A percentile compares a stretch with the other conserved stretches of the same genome.
Conservation (phyloP, 148 eudicot species). For the Polygonum maritimum region DNA sequence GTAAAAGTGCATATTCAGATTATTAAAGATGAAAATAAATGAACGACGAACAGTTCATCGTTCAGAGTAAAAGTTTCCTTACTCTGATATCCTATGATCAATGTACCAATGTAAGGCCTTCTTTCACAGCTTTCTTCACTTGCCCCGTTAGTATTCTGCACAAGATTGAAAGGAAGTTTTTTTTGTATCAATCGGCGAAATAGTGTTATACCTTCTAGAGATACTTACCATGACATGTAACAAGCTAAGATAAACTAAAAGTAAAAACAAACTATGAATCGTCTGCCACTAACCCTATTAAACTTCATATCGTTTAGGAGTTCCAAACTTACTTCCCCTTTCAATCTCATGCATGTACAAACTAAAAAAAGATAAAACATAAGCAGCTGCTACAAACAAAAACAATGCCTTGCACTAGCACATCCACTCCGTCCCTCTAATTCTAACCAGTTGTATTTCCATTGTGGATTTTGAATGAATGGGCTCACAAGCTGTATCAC, state of each 20-base stretch:
- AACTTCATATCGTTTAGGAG: neutral
- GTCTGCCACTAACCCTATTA: too few species aligned
- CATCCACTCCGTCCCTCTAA: neutral
- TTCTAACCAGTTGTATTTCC: too few species aligned
- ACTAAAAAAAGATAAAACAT: neutral
- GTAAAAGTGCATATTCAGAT: neutral
- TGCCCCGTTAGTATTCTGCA: constrained; percentile 35
- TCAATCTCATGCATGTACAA: neutral
- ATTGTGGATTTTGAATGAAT: neutral
- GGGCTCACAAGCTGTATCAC: neutral
- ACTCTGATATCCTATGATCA: constrained; percentile 87
- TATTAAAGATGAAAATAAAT: neutral
- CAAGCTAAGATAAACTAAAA: neutral
- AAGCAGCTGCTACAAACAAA: neutral
- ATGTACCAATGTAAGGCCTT: constrained; percentile 76
- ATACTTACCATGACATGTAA: neutral
- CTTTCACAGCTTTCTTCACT: constrained; percentile 50
- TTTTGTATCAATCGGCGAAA: neutral
- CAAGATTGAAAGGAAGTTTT: neutral
- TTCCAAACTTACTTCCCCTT: neutral
- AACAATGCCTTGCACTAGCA: neutral
- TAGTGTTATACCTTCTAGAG: neutral
- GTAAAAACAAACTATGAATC: neutral
- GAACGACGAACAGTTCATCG: neutral
- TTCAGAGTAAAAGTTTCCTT: constrained; percentile 15